phyloP scores from a whole-genome alignment of 2,329 filamentous ascomycete genomes.

The Huntiella decipiens region DNA sequence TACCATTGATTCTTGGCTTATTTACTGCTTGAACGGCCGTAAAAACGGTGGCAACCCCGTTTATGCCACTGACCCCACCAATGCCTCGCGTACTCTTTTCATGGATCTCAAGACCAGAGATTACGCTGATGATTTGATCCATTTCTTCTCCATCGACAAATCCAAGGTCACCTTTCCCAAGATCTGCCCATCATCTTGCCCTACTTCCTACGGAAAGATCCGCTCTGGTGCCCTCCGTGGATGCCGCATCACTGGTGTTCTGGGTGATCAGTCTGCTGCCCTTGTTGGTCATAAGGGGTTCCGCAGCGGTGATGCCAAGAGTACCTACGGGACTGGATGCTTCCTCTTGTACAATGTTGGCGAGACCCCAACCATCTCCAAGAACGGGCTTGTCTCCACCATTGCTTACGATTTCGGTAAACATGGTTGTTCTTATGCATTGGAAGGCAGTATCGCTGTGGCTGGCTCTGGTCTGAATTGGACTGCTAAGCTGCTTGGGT shows the following conservation, averaged over 20 bases:
- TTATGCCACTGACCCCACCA: constrained; percentile 71
- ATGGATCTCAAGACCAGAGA: constrained; percentile 68
- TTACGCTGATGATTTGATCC: constrained; percentile 59
- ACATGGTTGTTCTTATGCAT: constrained; percentile 45
- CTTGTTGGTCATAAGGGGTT: constrained; percentile 77
- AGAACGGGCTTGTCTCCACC: constrained; percentile 65
- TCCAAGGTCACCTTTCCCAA: constrained; percentile 59
- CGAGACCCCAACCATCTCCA: constrained; percentile 66
- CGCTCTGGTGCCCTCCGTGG: constrained; percentile 47
- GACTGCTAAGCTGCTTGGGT: constrained; percentile 40
- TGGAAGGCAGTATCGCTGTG: constrained; percentile 71
- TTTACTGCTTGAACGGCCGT: constrained; percentile 68
- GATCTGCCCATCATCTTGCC: constrained; percentile 64
- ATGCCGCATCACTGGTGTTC: constrained; percentile 58
- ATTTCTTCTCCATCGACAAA: constrained; percentile 56
- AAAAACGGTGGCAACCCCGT: constrained; percentile 34
- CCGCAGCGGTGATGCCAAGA: constrained; percentile 65
- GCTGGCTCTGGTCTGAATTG: constrained; percentile 68
- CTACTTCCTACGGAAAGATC: constrained; percentile 51
- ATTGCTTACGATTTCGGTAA: constrained; percentile 67
- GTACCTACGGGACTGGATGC: constrained; percentile 79
- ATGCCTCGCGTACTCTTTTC: constrained; percentile 85
- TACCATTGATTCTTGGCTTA: constrained; percentile 74
- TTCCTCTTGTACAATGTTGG: constrained; percentile 84
- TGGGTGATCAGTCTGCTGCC: constrained; percentile 74